Evolutionary conservation across 2,329 filamentous ascomycete species (phyloP).

Genomic region (Colletotrichum sp.): DNA sequence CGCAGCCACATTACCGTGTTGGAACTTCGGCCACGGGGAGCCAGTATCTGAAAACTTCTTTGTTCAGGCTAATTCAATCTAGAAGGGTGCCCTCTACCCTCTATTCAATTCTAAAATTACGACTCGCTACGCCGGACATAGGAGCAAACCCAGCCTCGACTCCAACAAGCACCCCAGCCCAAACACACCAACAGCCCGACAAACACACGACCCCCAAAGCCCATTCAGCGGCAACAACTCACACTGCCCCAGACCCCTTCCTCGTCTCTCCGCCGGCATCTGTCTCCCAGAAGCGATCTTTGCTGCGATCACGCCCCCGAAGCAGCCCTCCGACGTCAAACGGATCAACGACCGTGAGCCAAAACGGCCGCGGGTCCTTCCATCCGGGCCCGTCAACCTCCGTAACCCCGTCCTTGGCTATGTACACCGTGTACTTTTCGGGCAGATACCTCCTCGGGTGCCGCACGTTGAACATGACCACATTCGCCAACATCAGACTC

Average conservation of each 20-base stretch:
- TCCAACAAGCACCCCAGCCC: background rate
- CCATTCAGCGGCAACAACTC: background rate
- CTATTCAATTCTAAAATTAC: background rate
- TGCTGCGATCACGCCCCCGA: constrained; percentile 31
- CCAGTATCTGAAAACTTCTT: background rate
- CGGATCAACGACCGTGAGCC: constrained; percentile 45
- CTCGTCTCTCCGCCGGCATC: background rate
- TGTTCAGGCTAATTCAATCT: background rate
- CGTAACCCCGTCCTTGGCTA: constrained; percentile 52
- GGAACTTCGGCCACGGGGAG: background rate
- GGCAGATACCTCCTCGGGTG: constrained; percentile 59
- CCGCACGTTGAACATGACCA: constrained; percentile 51
- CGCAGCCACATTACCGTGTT: background rate
- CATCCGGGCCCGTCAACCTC: constrained; percentile 55
- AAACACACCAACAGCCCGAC: background rate
- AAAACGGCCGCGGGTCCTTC: constrained; percentile 49
- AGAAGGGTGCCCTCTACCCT: background rate
- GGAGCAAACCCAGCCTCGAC: background rate
- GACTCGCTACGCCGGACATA: background rate
- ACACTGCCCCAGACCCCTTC: background rate
- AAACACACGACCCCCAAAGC: background rate
- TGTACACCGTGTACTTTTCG: constrained; percentile 51
- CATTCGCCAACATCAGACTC: constrained; percentile 56
- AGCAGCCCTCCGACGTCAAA: constrained; percentile 42
- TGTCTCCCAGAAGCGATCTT: constrained; percentile 41